Base-by-base conservation (phyloP, 169 alveolate genomes). In the Amoebophrya sp. region DNA sequence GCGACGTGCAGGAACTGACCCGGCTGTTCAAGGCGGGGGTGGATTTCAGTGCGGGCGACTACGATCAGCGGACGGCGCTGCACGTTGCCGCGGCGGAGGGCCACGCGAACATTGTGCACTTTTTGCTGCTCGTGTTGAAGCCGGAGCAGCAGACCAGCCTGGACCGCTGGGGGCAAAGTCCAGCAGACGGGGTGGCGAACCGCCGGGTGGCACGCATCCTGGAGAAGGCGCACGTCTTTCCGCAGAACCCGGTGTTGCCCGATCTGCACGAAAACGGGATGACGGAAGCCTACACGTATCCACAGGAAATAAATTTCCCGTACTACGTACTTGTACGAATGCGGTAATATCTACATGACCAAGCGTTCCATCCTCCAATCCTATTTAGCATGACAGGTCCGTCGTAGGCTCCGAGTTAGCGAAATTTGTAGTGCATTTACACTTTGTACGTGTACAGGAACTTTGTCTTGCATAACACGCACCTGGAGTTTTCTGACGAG, bases 1-100 rank as follows among this genome's bases (percentile, higher is more conserved):
- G 83, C 83, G 83, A 66, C 35, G 39, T 66, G 35, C 83, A 66
- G 83, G 39, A 25, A n/a, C 12, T 66, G 83, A 66, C 83, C 12
- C 1, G 18, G 35, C 35, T 66, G 39, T 66, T 25, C 83, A 66
- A 66, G 32, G 35, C 38, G 29, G 83, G 83, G 32, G 83, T 66
- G 35, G 83, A 66, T 25, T 25, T 66, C 32, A 1, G 32, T 0
- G 83, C 18, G 32, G 83, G 83, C 35, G 83, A 66, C 83, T 66
- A 66, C 83, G 83, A 66, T 25, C 32, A 66, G 39, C 83, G 83
- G 1, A 66, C 83, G 35, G 39, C 83, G 83, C 83, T 66, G 83
- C 83, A 66, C 83, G 32, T 66, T 1, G 83, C 83, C 83, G 83
- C 35, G 10, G 83, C 83, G 10, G 83, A 66, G 18, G 83, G 83